Conservation (phyloP, 2,329 filamentous ascomycete species). For the Calonectria pauciramosa region DNA sequence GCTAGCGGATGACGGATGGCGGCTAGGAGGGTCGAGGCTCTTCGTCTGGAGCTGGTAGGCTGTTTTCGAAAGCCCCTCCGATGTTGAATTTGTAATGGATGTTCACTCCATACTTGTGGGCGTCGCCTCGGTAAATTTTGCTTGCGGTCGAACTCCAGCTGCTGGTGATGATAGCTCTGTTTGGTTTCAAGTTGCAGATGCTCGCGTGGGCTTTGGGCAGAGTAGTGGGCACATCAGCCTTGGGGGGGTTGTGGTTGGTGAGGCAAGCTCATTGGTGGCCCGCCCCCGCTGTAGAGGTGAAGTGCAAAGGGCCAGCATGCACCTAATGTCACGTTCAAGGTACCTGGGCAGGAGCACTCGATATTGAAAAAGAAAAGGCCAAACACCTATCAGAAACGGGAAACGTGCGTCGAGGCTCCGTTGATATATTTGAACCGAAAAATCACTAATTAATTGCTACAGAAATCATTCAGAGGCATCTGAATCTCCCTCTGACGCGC, state of each 20-base stretch:
- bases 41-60: constrained; percentile 27
- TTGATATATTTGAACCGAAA: neutral
- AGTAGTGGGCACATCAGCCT: constrained; percentile 36
- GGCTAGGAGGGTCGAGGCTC: constrained; percentile 9
- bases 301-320: neutral
- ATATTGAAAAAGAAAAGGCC: neutral
- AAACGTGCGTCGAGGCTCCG: neutral
- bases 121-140: constrained; percentile 29
- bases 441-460: neutral
- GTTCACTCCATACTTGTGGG: constrained; percentile 30
- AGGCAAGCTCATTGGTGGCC: constrained; percentile 41
- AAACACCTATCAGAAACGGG: neutral
- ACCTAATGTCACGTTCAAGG: neutral
- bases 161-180: neutral
- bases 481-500: constrained; percentile 38
- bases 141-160: constrained; percentile 9
- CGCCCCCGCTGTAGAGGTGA: constrained; percentile 11
- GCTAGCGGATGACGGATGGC: neutral
- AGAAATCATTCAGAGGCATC: constrained; percentile 30
- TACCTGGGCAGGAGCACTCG: neutral
- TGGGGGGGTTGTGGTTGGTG: constrained; percentile 30
- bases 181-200: constrained; percentile 13
- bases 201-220: constrained; percentile 25
- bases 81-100: constrained; percentile 31
- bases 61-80: constrained; percentile 43